Evolutionary conservation across 495 filamentous ascomycete genomes (phyloP), one percentile per base, ranked within the genome.

Genomic region (Podospora sp.): DNA sequence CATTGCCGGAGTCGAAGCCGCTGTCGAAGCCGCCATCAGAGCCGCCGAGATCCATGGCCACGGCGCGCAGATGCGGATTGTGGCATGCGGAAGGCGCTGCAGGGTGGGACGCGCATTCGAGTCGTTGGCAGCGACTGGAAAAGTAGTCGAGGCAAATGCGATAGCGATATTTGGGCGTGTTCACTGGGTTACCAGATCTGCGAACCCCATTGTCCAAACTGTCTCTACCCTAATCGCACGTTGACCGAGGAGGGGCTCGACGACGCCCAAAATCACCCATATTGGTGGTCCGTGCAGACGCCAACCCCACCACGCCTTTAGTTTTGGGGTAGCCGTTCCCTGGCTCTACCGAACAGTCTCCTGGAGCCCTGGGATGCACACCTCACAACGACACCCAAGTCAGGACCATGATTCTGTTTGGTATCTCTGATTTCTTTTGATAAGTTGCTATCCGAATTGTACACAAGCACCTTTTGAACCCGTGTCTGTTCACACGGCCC

Each of bases 41-140:
- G 69, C 80, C 83, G 71, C 82, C 85, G 66, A 84, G 79, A 81
- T 88, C 86, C 87, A 89, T 88, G 75, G 75, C 74, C 58, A 20
- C 60, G 71, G 65, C 65, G 49, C n/a, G 56, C 12, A 56, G 26
- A 56, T 58, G 46, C 63, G 25, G 64, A 46, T 46, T 55, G 69
- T 64, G 69, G 67, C 70, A 72, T 70, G 67, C 71, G 71, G 64
- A 50, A 33, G 52, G 18, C 33, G 62, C 27, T 22, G 52, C 51
- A 35, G 26, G n/a, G 27, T 55, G 26, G 11, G 62, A 40, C 4
- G 52, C 51, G 40, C 63, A 65, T 65, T 58, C 63, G 52, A 26
- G 6, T 65, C 14, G 51, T 20, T 1, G 51, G 16, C 29, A 49
- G 60, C 36, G 60, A 22, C 36, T 46, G 21, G 35, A 21, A 21